These are phyloP conservation scores for Trametopsis cervina DNA, from an alignment of 768 basidiomycete genomes.

Conservation along the genomic window DNA sequence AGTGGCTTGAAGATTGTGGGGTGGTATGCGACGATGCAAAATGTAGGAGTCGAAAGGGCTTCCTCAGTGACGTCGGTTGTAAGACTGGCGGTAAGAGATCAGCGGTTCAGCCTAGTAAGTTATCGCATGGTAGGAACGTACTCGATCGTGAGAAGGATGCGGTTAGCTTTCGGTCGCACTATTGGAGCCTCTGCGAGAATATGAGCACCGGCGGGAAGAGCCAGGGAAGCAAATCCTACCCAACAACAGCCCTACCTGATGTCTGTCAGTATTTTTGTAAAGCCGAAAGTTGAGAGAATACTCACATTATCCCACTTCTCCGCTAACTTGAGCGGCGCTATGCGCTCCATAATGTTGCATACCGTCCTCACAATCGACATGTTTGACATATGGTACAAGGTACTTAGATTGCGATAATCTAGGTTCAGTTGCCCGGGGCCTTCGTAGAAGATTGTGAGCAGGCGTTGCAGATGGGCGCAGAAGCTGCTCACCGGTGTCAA, in stretches of 20 bases:
- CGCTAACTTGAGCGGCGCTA: slow-evolving; percentile 82
- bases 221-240: slow-evolving; percentile 17
- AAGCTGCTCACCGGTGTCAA: too few species aligned
- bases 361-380: slow-evolving; percentile 42
- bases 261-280: slow-evolving; percentile 1
- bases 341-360: slow-evolving; percentile 67
- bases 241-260: slow-evolving; percentile 25
- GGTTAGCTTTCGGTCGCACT: slow-evolving; percentile 22
- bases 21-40: slow-evolving; percentile 78
- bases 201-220: too few species aligned
- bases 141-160: slow-evolving; percentile 39
- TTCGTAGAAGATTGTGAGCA: too few species aligned
- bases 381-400: not conserved
- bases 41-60: slow-evolving; percentile 52
- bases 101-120: slow-evolving; percentile 7
- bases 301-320: slow-evolving; percentile 94
- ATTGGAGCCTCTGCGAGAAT: slow-evolving; percentile 27
- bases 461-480: not conserved
- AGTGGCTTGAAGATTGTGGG: slow-evolving; percentile 77
- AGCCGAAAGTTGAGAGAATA: slow-evolving; percentile 10
- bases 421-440: too few species aligned
- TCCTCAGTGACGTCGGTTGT: slow-evolving; percentile 67
- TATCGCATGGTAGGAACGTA: slow-evolving; percentile 15
- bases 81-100: slow-evolving; percentile 38
- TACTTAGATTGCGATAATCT: not conserved